Conservation (phyloP, 2,329 filamentous ascomycete species). For the Cladophialophora carrionii region DNA sequence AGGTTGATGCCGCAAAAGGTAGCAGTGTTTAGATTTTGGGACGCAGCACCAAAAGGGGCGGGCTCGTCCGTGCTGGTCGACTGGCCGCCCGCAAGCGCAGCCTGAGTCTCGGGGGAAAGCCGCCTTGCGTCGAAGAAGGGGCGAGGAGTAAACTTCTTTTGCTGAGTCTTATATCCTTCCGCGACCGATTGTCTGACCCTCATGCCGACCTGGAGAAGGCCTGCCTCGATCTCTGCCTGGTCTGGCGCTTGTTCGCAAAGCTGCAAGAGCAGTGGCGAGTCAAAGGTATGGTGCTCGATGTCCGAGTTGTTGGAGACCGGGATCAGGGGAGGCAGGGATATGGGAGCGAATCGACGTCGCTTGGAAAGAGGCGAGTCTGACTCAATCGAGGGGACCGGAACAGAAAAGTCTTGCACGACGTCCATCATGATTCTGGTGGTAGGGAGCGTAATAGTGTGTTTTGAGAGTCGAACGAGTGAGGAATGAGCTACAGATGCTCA, state of each 20-base stretch:
- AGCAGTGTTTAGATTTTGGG: constrained; percentile 56
- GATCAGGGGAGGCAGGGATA: constrained; percentile 41
- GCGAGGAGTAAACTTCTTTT: constrained; percentile 38
- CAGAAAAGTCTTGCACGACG: constrained; percentile 26
- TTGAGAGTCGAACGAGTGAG: constrained; percentile 5
- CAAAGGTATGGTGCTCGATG: constrained; percentile 35
- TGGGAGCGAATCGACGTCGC: constrained; percentile 51
- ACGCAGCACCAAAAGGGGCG: constrained; percentile 45
- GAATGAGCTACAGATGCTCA: constrained; percentile 3
- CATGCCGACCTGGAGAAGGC: constrained; percentile 91
- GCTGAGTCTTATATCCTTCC: constrained; percentile 77
- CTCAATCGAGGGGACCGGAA: constrained; percentile 21
- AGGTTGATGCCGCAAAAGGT: constrained; percentile 35
- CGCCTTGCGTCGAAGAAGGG: constrained; percentile 35
- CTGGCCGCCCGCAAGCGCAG: constrained; percentile 30
- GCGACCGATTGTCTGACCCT: constrained; percentile 88
- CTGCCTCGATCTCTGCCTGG: constrained; percentile 65
- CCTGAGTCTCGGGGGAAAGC: constrained; percentile 37
- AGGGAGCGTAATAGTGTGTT: neutral
- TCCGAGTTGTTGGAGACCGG: constrained; percentile 33
- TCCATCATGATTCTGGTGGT: constrained; percentile 21
- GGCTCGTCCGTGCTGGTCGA: constrained; percentile 17
- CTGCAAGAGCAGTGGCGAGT: constrained; percentile 44
- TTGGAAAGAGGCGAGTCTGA: constrained; percentile 43
- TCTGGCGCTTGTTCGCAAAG: constrained; percentile 45